Evolutionary conservation across 495 filamentous ascomycete species (phyloP).

Genomic region (Bathelium albidoporum): DNA sequence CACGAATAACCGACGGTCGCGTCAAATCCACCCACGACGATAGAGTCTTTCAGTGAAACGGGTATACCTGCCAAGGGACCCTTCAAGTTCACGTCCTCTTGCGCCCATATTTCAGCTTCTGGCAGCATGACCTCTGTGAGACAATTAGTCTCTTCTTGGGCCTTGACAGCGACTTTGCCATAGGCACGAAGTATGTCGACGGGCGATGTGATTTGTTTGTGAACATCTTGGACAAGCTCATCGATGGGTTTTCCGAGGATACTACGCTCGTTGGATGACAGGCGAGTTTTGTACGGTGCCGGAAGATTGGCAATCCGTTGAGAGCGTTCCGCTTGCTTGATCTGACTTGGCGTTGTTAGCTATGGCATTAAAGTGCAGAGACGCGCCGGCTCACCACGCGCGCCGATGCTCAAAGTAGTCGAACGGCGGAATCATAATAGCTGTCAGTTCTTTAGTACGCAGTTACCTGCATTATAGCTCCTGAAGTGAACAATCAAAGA

Average conservation of each 20-base stretch:
- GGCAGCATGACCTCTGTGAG: constrained; percentile 81
- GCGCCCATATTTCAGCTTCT: constrained; percentile 68
- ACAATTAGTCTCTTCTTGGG: constrained; percentile 82
- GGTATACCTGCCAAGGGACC: constrained; percentile 88
- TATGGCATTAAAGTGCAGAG: constrained; percentile 1
- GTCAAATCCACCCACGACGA: constrained; percentile 80
- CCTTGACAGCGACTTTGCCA: constrained; percentile 75
- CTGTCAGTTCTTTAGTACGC: not conserved
- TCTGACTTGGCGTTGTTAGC: constrained; percentile 42
- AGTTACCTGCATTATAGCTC: not conserved
- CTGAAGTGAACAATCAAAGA: not conserved
- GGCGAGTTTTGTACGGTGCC: constrained; percentile 50
- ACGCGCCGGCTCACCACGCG: constrained; percentile 36
- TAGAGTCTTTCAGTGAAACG: constrained; percentile 77
- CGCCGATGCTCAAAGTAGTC: constrained; percentile 49
- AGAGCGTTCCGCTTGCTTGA: constrained; percentile 68
- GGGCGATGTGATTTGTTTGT: constrained; percentile 51
- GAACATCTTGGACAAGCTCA: constrained; percentile 67
- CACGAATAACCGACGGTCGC: constrained; percentile 71
- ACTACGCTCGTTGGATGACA: constrained; percentile 49
- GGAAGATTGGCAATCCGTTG: constrained; percentile 58
- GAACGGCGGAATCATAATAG: constrained; percentile 45
- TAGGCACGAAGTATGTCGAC: constrained; percentile 77
- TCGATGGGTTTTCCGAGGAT: constrained; percentile 68
- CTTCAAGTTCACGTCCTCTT: constrained; percentile 56